Evolutionary conservation across 495 filamentous ascomycete genomes (phyloP), one percentile per base, ranked within the genome.

Genomic region (Viridothelium virens): DNA sequence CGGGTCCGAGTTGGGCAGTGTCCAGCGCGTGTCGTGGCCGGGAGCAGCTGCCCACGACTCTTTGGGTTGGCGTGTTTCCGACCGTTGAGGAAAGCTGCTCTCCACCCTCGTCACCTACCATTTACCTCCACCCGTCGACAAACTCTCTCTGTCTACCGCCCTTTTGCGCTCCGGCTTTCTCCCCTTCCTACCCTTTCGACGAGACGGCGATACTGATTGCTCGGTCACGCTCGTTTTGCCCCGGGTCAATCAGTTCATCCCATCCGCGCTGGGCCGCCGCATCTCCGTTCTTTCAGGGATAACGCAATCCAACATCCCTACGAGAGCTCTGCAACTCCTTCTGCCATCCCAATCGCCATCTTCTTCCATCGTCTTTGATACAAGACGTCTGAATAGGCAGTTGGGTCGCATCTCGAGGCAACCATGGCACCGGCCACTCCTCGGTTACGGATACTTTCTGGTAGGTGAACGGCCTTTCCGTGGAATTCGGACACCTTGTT

Each of bases 381-480:
- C 53, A 31, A 36, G 25, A 36, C 25, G 5, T 59, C 31, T 36
- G 10, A 59, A n/a, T 9, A 4, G 53, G 7, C 31, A 7, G 3
- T 14, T 33, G 25, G 25, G 31, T 59, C 7, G 53, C 25, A 31
- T 59, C 11, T 36, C 25, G 10, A 33, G 53, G 7, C 31, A 36
- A 59, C 6, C 38, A 71, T 71, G 70, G 64, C 68, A 34, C 70
- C 70, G 12, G 56, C 65, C 18, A 71, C 70, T 48, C 70, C 70
- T 18, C 67, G 70, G 7, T 53, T 71, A 38, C 64, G 70, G 34
- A 71, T 71, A 38, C 70, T 71, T 16, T 71, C 70, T 62, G 70
- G 70, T 71, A 14, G 38, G 70, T 71, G 10, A 31, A 63, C 25
- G 5, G 16, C 14, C 33, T 47, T 47, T 62, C 12, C 6, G 14